A percentile compares a stretch with the other conserved stretches of the same genome.
These are phyloP conservation scores for Ilyonectria sp. DNA, from an alignment of 2,329 filamentous ascomycete species.

Conservation along the genomic window DNA sequence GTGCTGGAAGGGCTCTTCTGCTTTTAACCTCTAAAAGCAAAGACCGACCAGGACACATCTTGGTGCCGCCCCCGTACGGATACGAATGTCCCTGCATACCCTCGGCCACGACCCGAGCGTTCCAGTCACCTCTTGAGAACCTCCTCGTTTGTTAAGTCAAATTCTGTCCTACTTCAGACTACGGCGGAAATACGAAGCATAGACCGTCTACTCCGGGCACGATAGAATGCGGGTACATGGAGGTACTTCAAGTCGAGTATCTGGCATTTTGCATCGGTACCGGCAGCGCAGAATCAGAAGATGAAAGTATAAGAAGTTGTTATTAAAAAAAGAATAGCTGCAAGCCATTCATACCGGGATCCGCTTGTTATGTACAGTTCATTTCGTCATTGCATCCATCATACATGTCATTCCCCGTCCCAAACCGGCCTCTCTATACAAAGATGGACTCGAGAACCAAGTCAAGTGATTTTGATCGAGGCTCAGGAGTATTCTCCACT, in stretches of 20 bases:
- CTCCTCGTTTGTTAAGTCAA: conserved; percentile 21
- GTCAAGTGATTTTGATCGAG: conserved; percentile 37
- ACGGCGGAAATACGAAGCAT: too few species aligned
- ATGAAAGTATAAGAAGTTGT: neutral
- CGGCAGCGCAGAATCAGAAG: neutral
- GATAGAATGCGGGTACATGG: neutral
- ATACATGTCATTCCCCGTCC: conserved; percentile 21
- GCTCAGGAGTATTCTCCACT: conserved; percentile 9
- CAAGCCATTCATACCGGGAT: neutral
- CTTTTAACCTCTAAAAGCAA: conserved; percentile 37
- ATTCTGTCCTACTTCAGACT: neutral
- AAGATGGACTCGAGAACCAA: conserved; percentile 43
- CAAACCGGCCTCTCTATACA: conserved; percentile 26
- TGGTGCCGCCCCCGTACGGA: conserved; percentile 53
- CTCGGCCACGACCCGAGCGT: conserved; percentile 30
- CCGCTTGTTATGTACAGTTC: conserved; percentile 1
- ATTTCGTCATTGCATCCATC: conserved; percentile 19
- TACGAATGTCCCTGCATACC: conserved; percentile 51
- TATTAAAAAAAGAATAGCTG: neutral
- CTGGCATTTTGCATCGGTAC: neutral
- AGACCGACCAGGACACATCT: conserved; percentile 55
- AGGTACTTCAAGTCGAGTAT: neutral
- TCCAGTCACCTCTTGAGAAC: conserved; percentile 24
- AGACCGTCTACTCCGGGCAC: too few species aligned
- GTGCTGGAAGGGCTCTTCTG: too few species aligned